Conservation (phyloP, 495 filamentous ascomycete genomes). For the Friedmanniomyces simplex region DNA sequence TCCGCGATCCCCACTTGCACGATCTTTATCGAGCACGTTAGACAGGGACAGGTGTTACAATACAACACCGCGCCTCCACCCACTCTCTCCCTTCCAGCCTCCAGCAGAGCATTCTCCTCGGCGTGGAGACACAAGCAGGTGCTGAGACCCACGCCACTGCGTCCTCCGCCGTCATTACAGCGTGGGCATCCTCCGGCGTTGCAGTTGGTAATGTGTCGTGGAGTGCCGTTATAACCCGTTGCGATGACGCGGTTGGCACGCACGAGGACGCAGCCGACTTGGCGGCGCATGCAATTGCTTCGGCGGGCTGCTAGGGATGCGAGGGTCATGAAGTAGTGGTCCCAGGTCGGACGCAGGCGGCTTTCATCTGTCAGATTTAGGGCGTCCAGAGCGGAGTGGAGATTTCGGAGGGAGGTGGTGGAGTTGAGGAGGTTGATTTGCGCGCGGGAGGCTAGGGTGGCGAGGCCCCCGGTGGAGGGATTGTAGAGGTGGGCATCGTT, state of each 20-base stretch:
- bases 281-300: constrained; percentile 95
- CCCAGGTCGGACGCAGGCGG: constrained; percentile 86
- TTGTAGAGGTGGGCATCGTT: constrained; percentile 73
- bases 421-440: constrained; percentile 79
- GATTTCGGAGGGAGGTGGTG: constrained; percentile 54
- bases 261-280: constrained; percentile 92
- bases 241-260: constrained; percentile 78
- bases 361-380: constrained; percentile 68
- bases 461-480: constrained; percentile 53
- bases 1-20: constrained; percentile 89
- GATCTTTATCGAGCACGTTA: constrained; percentile 99
- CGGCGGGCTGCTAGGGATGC: constrained; percentile 83
- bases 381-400: constrained; percentile 55
- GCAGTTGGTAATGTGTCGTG: constrained; percentile 75
- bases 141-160: constrained; percentile 59
- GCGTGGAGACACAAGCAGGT: constrained; percentile 94
- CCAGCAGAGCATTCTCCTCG: constrained; percentile 91
- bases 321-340: constrained; percentile 94
- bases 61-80: constrained; percentile 71
- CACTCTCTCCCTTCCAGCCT: constrained; percentile 86
- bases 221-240: constrained; percentile 97
- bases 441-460: constrained; percentile 64
- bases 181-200: constrained; percentile 85
- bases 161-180: constrained; percentile 57
- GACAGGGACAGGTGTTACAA: constrained; percentile 92